Base-by-base conservation (phyloP, 2,329 filamentous ascomycete genomes). In the Falciphora oryzae region DNA sequence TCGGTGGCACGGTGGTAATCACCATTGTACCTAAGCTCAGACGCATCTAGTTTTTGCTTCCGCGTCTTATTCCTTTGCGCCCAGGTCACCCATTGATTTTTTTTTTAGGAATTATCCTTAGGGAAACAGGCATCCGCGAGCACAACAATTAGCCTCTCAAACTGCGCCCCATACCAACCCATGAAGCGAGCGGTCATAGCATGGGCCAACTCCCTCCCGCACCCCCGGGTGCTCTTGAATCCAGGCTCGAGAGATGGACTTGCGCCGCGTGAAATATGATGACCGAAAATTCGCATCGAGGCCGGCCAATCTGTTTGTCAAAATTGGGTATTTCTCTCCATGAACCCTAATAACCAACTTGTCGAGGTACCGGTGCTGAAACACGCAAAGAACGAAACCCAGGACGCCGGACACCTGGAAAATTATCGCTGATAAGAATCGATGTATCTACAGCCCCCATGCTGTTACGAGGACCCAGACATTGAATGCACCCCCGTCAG, bases 181-280 rank as follows among this genome's bases (percentile, higher is more conserved):
- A 18, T 44, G 4, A 18, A 18, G 4, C 5, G 4, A 44, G 16
- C 7, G 6, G 38, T 11, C 38, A 44, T 18, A 44, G 16, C 38
- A 44, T 16, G 38, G 6, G 38, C 16, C 16, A 44, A 18, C 38
- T 18, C 4, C 14, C 14, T 18, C 5, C 18, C 16, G 14, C 38
- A 18, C 14, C 14, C 7, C 38, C 29, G 6, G 38, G 27, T 56
- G 6, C 60, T 27, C 27, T 32, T 16, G 14, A 27, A 1, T 28
- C 29, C 31, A 28, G 22, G 31, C 5, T 13, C 25, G 5, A 13
- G 25, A 4, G 63, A 61, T 29, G 27, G 57, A 38, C 69, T 65
- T 29, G 66, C 28, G 1, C 72, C 68, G 3, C 72, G 72, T 10
- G 74, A 73, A 60, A 74, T 44, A 18, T 44, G 38, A 18, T 7